Conservation (phyloP, 345 rosid species). For the Bretschneidera sinensis region DNA sequence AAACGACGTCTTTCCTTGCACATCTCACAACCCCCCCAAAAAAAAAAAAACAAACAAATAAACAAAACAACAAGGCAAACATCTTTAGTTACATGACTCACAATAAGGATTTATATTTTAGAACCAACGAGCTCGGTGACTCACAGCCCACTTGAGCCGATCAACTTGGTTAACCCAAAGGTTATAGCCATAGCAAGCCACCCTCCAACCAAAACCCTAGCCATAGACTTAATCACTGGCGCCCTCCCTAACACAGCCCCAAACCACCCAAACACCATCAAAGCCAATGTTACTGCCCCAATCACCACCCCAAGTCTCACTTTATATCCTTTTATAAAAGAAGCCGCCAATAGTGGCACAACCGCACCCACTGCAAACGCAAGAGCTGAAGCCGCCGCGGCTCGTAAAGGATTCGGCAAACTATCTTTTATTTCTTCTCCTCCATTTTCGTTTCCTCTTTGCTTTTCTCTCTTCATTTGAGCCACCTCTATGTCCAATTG, state of each 20-base stretch:
- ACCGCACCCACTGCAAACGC: slow-evolving; percentile 78
- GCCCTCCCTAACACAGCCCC: slow-evolving; percentile 81
- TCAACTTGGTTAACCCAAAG: slow-evolving; percentile 69
- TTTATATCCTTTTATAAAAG: slow-evolving; percentile 53
- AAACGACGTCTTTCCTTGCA: no score
- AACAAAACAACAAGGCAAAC: no score
- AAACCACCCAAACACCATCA: slow-evolving; percentile 63
- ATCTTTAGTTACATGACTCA: no score
- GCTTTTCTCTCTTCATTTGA: no score
- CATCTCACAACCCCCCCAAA: no score
- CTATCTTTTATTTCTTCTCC: slow-evolving; percentile 28
- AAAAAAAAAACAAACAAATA: no score
- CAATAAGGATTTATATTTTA: no score
- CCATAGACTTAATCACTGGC: slow-evolving; percentile 40
- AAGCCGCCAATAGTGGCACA: slow-evolving; percentile 78
- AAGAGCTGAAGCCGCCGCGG: slow-evolving; percentile 80
- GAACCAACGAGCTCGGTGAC: no score
- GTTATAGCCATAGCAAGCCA: slow-evolving; percentile 91
- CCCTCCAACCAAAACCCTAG: slow-evolving; percentile 82
- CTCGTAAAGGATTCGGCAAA: slow-evolving; percentile 74
- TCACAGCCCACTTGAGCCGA: slow-evolving; percentile 58
- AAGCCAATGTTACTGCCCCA: slow-evolving; percentile 53
- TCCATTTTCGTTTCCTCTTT: no score
- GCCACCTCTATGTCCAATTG: no score
- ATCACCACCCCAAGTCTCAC: slow-evolving; percentile 57